These are phyloP conservation scores for Micractinium conductrix DNA, from an alignment of 139 green algal species.

Conservation along the genomic window DNA sequence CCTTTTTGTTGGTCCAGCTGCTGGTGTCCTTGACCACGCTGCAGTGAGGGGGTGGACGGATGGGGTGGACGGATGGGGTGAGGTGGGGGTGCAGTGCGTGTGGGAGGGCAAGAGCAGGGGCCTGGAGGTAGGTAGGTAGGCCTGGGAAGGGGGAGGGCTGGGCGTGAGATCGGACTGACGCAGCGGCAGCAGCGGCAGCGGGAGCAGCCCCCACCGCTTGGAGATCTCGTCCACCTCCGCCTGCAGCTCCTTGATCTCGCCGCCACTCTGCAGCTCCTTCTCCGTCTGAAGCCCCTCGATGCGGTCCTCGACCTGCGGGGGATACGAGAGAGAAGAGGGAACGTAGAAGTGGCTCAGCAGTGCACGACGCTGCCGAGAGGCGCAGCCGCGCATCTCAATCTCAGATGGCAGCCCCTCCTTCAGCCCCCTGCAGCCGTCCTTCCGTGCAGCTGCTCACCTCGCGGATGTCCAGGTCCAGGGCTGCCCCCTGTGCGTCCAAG, in stretches of 20 bases:
- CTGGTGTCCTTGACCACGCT: slow-evolving; percentile 78
- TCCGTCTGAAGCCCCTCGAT: slow-evolving; percentile 44
- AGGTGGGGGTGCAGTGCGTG: no score
- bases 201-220: slow-evolving; percentile 47
- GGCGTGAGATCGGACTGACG: no score
- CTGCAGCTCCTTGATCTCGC: slow-evolving; percentile 63
- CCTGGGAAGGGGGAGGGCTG: not conserved
- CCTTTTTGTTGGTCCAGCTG: slow-evolving; percentile 67
- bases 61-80: not conserved
- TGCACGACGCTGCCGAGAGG: no score
- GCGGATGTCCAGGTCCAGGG: slow-evolving; percentile 29
- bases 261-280: slow-evolving; percentile 68
- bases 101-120: no score
- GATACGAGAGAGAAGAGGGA: no score
- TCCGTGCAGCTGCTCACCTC: no score
- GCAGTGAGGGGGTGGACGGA: not conserved
- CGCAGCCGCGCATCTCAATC: not conserved
- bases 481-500: slow-evolving; percentile 39
- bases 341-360: no score
- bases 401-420: not conserved
- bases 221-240: slow-evolving; percentile 61
- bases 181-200: no score
- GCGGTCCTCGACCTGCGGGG: no score
- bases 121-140: no score
- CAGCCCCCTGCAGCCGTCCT: slow-evolving; percentile 50